Evolutionary conservation across 345 rosid species (phyloP), one percentile per base, ranked within the genome.

Genomic region (Eucalyptus marginata): DNA sequence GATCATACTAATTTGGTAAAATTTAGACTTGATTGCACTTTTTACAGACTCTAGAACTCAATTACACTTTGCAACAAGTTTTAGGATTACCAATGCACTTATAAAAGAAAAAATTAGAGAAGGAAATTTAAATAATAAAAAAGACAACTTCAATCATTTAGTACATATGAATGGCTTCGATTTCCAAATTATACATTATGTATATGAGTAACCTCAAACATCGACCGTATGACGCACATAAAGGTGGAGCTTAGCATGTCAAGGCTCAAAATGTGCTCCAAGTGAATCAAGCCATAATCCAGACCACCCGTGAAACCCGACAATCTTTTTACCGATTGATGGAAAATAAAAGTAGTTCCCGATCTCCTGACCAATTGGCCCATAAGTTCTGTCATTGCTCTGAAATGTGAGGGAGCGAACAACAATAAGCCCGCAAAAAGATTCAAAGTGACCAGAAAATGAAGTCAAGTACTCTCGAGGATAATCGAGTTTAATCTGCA

Each of bases 371-470:
- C 89, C 89, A 3, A 79, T 3, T 13, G 86, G 86, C 14, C 89
- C 89, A 51, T 8, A 52, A 16, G 24, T 79, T 44, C 51, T 79
- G 8, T 76, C 80, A n/a, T 88, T 88, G 68, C 86, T 88, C 13
- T 52, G 86, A 52, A 88, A 88, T 49, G 13, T 88, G 40, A 88
- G 89, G 47, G 89, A 88, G 27, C 22, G 22, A 49, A 88, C 11
- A 5, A 88, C 10, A 3, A 11, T 4, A 17, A 0, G 5, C 22
- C 49, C 51, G 2, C 2, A 0, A 29, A 2, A 18, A 29, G 25
- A 54, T 25, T 43, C 86, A 43, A 33, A 51, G 27, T 88, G 36
- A 31, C 86, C 89, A n/a, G 89, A 76, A 59, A 59, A 59, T 27
- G 66, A 59, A 13, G 29, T 86, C 88, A 86, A 52, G 88, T 52